These are phyloP conservation scores for Claviceps spartinae DNA, from an alignment of 2,329 filamentous ascomycete species.

Conservation along the genomic window DNA sequence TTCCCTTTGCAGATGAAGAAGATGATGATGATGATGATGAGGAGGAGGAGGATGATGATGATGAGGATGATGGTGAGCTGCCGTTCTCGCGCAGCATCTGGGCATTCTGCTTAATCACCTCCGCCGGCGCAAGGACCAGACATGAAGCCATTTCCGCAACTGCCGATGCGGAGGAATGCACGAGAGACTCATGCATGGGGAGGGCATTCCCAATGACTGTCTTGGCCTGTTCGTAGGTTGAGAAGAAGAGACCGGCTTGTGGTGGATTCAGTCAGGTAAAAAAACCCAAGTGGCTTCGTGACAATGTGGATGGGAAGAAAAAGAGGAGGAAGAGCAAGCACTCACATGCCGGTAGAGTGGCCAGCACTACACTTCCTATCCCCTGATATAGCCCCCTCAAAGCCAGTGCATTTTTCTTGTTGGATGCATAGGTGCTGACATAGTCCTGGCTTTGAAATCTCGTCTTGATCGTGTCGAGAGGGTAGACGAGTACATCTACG, in stretches of 20 bases:
- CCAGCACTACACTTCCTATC: conserved; percentile 69
- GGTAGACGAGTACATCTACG: conserved; percentile 75
- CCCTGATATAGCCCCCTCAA: conserved; percentile 77
- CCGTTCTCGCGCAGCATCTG: conserved; percentile 51
- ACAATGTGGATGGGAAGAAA: background rate
- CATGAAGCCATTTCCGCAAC: conserved; percentile 75
- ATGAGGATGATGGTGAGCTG: background rate
- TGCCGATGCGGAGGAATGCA: conserved; percentile 62
- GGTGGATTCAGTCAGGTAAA: background rate
- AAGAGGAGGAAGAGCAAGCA: background rate
- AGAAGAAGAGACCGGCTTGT: conserved; percentile 73
- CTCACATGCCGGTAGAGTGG: conserved; percentile 74
- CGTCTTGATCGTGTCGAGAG: conserved; percentile 82
- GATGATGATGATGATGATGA: background rate
- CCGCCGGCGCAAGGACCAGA: conserved; percentile 73
- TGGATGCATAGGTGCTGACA: conserved; percentile 46
- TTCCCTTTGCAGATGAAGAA: conserved; percentile 4
- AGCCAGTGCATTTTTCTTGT: conserved; percentile 37
- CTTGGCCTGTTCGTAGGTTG: conserved; percentile 73
- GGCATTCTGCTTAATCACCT: conserved; percentile 88
- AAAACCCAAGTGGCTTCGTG: too few relatives aligned
- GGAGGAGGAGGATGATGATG: too few relatives aligned
- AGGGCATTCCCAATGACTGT: conserved; percentile 39
- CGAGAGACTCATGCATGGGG: conserved; percentile 49
- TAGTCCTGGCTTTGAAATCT: conserved; percentile 70